Percentiles rank a stretch among this genome's conserved stretches.
These are phyloP conservation scores for Debaryomyces nepalensis DNA, from an alignment of 1,139 yeast genomes.

Conservation along the genomic window DNA sequence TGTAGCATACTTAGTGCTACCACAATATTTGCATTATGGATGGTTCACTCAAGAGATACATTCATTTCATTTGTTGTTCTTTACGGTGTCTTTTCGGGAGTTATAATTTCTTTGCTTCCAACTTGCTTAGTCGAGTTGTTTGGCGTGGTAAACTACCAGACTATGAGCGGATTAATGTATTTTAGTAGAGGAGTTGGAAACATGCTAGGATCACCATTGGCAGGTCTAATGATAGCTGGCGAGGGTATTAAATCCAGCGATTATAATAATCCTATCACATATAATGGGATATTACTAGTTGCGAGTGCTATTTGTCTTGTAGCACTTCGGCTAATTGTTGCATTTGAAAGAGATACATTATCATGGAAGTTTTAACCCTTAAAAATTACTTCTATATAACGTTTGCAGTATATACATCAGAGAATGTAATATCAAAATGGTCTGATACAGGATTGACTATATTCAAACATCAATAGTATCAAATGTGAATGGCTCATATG, in stretches of 20 bases:
- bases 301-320: slow-evolving; percentile 25
- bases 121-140: slow-evolving; percentile 44
- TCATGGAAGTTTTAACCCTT: slow-evolving; percentile 10
- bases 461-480: slow-evolving; percentile 19
- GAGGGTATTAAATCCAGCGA: slow-evolving; percentile 22
- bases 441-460: too few species aligned
- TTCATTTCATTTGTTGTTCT: slow-evolving; percentile 43
- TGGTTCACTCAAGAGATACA: slow-evolving; percentile 28
- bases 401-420: background rate
- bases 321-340: slow-evolving; percentile 5
- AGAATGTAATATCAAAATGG: background rate
- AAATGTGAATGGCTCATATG: slow-evolving; percentile 83
- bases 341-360: background rate
- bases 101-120: slow-evolving; percentile 44
- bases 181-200: slow-evolving; percentile 37
- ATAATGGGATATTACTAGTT: slow-evolving; percentile 29
- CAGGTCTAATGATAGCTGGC: slow-evolving; percentile 30
- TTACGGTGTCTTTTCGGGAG: slow-evolving; percentile 42
- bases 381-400: background rate
- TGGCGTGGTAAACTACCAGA: slow-evolving; percentile 37
- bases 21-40: slow-evolving; percentile 31
- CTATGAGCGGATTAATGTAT: slow-evolving; percentile 32
- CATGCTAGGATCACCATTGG: slow-evolving; percentile 38
- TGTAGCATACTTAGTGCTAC: slow-evolving; percentile 38
- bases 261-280: slow-evolving; percentile 28